Percentiles rank a stretch among this genome's conserved stretches.
Evolutionary conservation across 108 stramenopile genomes (phyloP).

Genomic region (Nitzschia palea): DNA sequence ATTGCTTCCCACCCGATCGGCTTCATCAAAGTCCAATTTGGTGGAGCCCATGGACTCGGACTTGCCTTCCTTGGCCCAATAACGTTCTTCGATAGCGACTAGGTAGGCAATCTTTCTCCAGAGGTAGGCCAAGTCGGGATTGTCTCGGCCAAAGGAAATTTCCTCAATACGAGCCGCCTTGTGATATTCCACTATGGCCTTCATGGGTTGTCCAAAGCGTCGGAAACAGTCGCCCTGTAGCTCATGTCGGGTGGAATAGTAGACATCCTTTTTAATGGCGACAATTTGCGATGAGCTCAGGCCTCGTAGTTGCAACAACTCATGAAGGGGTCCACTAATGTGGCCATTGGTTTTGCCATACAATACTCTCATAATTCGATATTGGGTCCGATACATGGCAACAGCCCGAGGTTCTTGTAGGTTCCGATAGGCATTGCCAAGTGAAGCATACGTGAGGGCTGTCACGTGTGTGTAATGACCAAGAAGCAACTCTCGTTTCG

Average conservation of each 20-base stretch:
- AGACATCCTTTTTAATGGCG: conserved; percentile 10
- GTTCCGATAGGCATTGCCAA: conserved; percentile 9
- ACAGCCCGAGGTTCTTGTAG: conserved; percentile 9
- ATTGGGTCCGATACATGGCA: conserved; percentile 5
- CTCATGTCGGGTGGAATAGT: conserved; percentile 11
- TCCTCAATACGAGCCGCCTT: conserved; percentile 18
- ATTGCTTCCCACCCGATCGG: conserved; percentile 12
- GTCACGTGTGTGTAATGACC: conserved; percentile 11
- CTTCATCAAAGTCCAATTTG: conserved; percentile 8
- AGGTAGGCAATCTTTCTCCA: conserved; percentile 28
- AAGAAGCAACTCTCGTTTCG: conserved; percentile 13
- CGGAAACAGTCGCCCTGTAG: conserved; percentile 11
- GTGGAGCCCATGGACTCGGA: not conserved
- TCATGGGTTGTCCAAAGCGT: not conserved
- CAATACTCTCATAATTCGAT: conserved; percentile 8
- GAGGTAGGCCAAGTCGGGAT: conserved; percentile 22
- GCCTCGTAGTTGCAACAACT: not conserved
- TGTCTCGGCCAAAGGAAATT: conserved; percentile 19
- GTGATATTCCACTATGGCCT: conserved; percentile 14
- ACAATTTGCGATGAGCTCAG: not conserved
- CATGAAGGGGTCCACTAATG: conserved; percentile 1
- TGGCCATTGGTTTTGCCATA: conserved; percentile 16
- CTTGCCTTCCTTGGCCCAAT: not conserved
- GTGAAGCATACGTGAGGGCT: conserved; percentile 13
- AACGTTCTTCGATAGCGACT: not conserved